Base-by-base conservation (phyloP, 208 protist species). In the Balamuthia mandrillaris region DNA sequence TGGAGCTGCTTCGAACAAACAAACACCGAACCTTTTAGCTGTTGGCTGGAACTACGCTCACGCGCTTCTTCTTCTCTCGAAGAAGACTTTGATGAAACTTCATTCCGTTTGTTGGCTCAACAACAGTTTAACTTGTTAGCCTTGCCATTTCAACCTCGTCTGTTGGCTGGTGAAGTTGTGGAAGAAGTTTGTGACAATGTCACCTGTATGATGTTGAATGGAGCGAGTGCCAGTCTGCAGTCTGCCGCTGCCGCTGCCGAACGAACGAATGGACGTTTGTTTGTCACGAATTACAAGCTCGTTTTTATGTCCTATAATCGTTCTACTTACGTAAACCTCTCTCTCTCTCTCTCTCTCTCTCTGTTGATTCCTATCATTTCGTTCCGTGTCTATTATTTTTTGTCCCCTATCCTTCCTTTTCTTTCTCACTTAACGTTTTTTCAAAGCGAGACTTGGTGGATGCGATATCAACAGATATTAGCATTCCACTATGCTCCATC, bases 241-340 rank as follows among this genome's bases (percentile, higher is more conserved):
- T 27, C 37, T 70, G 61, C 37, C 47, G 35, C 61, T 49, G n/a
- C 47, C 41, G 37, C 61, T 70, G 7, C 61, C 61, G 61, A 33
- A 33, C 61, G 47, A 70, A 27, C 37, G 61, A 1, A 70, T 5
- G 61, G 61, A 39, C 29, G 61, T 1, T 39, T 70, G 37, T 70
- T 49, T 27, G 37, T 70, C 14, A 70, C 61, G n/a, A 70, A 70
- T 39, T 70, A 70, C 37, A 33, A 70, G 61, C 41, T 70, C 61
- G 47, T 70, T 39, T 70, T 70, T 39, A 33, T 70, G n/a, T 70
- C 61, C 37, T 70, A 70, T 39, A 39, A 70, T 39, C 41, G 47
- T 21, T 70, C 61, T 27, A 49, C 61, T 39, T 70, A 70, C 31
- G 61, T 70, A 16, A 18, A 27, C 14, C 7, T 27, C 52, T 31